A percentile compares a stretch with the other conserved stretches of the same genome.
phyloP scores from a whole-genome alignment of 306 rosid genomes.

The Hippophae rhamnoides region DNA sequence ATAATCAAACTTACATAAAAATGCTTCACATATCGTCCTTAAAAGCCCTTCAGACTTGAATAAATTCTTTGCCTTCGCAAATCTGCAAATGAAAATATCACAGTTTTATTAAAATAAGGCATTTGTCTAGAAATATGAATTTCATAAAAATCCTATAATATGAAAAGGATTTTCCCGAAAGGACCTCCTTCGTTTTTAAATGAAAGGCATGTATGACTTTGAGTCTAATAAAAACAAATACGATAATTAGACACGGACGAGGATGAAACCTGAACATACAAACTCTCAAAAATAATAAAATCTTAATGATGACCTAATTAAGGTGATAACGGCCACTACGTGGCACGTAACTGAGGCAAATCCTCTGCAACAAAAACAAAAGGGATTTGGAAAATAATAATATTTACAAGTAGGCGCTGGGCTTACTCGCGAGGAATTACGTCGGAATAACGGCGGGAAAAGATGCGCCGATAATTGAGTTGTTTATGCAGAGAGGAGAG shows the following conservation, averaged over 20 bases:
- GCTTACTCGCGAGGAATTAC: not conserved
- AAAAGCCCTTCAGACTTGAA: conserved; percentile 6
- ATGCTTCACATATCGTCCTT: not conserved
- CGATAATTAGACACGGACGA: not conserved
- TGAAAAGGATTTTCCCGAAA: not conserved
- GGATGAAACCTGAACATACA: not conserved
- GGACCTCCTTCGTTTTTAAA: no score
- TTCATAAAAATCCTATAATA: not conserved
- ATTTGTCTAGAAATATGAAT: not conserved
- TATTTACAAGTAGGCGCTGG: not conserved
- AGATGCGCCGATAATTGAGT: no score
- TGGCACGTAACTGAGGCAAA: conserved; percentile 4
- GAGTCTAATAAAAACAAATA: not conserved
- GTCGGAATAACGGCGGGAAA: not conserved
- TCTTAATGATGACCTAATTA: not conserved
- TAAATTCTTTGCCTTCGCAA: not conserved
- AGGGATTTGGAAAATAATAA: not conserved
- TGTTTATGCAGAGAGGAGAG: no score
- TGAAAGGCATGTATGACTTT: no score
- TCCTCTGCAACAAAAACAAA: not conserved
- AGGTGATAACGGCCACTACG: not conserved
- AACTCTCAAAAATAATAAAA: not conserved
- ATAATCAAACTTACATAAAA: no score
- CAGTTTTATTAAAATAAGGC: conserved; percentile 1
- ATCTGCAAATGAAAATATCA: conserved; percentile 31